These are phyloP conservation scores for Trametes meyenii DNA, from an alignment of 768 basidiomycete genomes.

Conservation along the genomic window DNA sequence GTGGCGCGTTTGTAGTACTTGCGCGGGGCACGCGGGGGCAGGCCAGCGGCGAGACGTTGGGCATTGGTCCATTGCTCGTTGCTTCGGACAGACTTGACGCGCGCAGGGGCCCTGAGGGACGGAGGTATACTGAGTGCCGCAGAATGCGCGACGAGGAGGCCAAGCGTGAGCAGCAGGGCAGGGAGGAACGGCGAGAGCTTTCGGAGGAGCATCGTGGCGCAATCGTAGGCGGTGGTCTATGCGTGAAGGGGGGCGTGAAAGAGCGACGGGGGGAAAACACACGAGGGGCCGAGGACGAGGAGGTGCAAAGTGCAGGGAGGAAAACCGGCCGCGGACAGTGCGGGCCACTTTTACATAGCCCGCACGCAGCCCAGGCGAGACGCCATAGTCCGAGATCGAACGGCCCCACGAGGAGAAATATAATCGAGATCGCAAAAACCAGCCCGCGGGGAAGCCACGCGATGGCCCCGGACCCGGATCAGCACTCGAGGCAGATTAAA, in stretches of 20 bases:
- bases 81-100: neutral
- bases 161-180: slow-evolving; percentile 7
- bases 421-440: slow-evolving; percentile 8
- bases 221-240: neutral
- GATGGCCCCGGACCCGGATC: slow-evolving; percentile 11
- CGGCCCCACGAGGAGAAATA: slow-evolving; percentile 19
- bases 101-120: neutral
- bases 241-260: neutral
- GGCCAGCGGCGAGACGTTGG: slow-evolving; percentile 21
- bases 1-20: slow-evolving; percentile 10
- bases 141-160: slow-evolving; percentile 4
- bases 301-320: neutral
- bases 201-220: slow-evolving; percentile 10
- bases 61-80: slow-evolving; percentile 17
- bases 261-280: slow-evolving; percentile 1
- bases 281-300: neutral
- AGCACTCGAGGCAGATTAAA: neutral
- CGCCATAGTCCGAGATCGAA: slow-evolving; percentile 10
- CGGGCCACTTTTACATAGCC: neutral
- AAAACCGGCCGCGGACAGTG: neutral
- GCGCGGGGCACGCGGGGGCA: slow-evolving; percentile 22
- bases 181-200: slow-evolving; percentile 10
- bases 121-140: slow-evolving; percentile 11
- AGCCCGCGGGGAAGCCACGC: slow-evolving; percentile 8
- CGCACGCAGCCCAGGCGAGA: slow-evolving; percentile 1